A percentile compares a stretch with the other conserved stretches of the same genome.
Conservation (phyloP, 306 rosid species). For the apple (Malus domestica) region DNA sequence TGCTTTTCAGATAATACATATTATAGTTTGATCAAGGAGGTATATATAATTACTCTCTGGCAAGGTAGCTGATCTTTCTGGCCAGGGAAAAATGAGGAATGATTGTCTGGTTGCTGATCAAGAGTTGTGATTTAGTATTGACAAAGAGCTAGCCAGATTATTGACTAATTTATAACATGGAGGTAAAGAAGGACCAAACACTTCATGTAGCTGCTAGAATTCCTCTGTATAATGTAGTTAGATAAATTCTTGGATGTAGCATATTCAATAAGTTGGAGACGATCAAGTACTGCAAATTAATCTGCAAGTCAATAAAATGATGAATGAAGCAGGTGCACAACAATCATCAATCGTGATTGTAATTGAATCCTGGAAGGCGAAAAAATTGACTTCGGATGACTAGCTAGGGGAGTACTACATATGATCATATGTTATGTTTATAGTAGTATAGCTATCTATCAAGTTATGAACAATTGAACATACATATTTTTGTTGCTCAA, state of each 20-base stretch:
- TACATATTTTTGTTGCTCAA: neutral
- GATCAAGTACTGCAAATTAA: neutral
- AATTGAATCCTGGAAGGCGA: neutral
- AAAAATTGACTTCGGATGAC: neutral
- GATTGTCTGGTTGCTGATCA: neutral
- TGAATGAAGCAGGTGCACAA: neutral
- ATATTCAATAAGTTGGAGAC: neutral
- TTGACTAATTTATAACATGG: neutral
- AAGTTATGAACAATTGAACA: neutral
- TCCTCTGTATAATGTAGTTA: neutral
- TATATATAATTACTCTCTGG: neutral
- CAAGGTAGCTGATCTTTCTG: neutral
- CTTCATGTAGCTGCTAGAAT: neutral
- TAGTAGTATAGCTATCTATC: neutral
- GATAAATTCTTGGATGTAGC: neutral
- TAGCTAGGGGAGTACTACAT: neutral
- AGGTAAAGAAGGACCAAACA: neutral
- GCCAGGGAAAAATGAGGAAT: neutral
- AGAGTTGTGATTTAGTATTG: neutral
- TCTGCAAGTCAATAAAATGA: neutral
- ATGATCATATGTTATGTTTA: neutral
- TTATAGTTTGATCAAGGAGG: neutral
- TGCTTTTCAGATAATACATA: conserved; percentile 19
- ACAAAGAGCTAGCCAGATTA: neutral
- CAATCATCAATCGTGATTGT: neutral